Base-by-base conservation (phyloP, 495 filamentous ascomycete species). In the Parathielavia hyrcaniae region DNA sequence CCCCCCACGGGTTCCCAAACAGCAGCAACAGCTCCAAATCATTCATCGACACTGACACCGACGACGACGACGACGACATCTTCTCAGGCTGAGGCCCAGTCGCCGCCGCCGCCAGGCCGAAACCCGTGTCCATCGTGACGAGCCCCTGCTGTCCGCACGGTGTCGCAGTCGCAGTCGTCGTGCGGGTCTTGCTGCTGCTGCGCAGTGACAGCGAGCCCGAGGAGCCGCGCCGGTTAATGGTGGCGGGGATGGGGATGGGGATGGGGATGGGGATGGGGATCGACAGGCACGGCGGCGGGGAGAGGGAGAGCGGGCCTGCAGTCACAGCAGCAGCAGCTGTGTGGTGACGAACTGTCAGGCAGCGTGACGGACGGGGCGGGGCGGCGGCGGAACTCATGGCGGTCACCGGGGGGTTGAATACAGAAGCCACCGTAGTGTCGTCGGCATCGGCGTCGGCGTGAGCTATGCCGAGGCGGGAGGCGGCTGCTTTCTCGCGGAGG, bases 401-500 rank as follows among this genome's bases (percentile, higher is more conserved):
- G 36, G 51, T 51, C 9, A 38, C n/a, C 26, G 14, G 23, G 7
- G 22, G 19, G 44, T 4, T 11, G n/a, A 23, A 47, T 36, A 20
- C 14, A 46, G 34, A 11, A 13, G 48, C 16, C 17, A 35, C 13
- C 16, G 20, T 16, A 14, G 30, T 11, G 66, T 40, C 36, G 44
- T 44, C 16, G 61, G 45, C 22, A 45, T 50, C 61, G 39, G 55
- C 40, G 57, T 50, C 30, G 22, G 57, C 41, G 20, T 63, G 64
- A 50, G 64, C 62, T 45, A 69, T 52, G 41, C 68, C 69, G 48
- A 74, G 52, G 36, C 69, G 67, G 47, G 65, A 59, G 26, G 73
- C 71, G 11, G 69, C 69, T 30, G 71, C 76, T 62, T 76, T 71
- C 56, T 76, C 71, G 53, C 76, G 75, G 45, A 76, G 62, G 44